These are phyloP conservation scores for Knufia fluminis DNA, from an alignment of 2,329 filamentous ascomycete genomes.

Conservation along the genomic window DNA sequence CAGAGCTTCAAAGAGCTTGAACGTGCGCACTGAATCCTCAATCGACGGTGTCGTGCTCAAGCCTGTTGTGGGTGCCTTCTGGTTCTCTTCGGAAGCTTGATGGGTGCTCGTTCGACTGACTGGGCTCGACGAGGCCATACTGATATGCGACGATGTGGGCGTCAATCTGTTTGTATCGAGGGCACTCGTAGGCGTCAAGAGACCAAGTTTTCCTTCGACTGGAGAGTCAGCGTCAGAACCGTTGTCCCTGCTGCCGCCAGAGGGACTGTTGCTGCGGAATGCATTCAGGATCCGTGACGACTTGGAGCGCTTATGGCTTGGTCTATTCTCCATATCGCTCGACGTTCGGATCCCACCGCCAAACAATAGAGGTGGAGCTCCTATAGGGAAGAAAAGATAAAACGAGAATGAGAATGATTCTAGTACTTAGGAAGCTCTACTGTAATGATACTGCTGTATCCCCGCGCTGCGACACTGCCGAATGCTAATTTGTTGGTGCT, in stretches of 20 bases:
- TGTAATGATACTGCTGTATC: too few relatives aligned
- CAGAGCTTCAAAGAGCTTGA: constrained; percentile 86
- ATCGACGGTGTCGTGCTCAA: constrained; percentile 47
- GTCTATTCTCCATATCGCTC: constrained; percentile 20
- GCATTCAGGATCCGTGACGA: constrained; percentile 46
- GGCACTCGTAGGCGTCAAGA: not conserved
- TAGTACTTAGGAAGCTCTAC: too few relatives aligned
- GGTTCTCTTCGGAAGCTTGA: constrained; percentile 27
- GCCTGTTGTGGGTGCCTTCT: constrained; percentile 28
- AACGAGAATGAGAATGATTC: too few relatives aligned
- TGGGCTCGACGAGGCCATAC: constrained; percentile 24
- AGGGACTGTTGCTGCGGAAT: constrained; percentile 44
- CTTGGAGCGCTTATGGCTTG: constrained; percentile 45
- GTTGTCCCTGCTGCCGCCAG: constrained; percentile 27
- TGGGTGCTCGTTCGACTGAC: constrained; percentile 25
- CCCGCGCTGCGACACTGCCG: too few relatives aligned
- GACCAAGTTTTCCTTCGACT: not conserved
- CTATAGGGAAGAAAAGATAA: too few relatives aligned
- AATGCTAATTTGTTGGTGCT: too few relatives aligned
- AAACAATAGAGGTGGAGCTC: not conserved
- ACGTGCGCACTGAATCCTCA: constrained; percentile 89
- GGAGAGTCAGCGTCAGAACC: constrained; percentile 26
- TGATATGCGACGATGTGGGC: constrained; percentile 22
- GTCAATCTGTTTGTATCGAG: constrained; percentile 12
- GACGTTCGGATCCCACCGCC: not conserved